These are phyloP conservation scores for Aspergillus sp. DNA, from an alignment of 2,329 filamentous ascomycete genomes.

Conservation along the genomic window DNA sequence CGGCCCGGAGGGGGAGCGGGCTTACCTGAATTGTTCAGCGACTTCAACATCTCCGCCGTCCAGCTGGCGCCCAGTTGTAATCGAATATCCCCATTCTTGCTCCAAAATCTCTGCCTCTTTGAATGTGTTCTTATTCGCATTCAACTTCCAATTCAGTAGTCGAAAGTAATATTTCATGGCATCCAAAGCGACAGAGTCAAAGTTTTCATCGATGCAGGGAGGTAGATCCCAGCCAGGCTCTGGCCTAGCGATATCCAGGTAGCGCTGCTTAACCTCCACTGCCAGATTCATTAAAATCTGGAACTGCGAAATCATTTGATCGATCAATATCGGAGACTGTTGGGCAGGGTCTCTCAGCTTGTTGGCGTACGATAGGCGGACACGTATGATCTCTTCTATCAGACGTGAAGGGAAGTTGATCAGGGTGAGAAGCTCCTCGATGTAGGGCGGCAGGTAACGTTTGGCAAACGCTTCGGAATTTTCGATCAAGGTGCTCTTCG, in stretches of 20 bases:
- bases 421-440: slow-evolving; percentile 87
- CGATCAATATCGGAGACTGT: slow-evolving; percentile 85
- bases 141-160: slow-evolving; percentile 95
- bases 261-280: slow-evolving; percentile 84
- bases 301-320: slow-evolving; percentile 97
- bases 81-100: slow-evolving; percentile 96
- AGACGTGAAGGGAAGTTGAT: slow-evolving; percentile 96
- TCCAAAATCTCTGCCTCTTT: slow-evolving; percentile 96
- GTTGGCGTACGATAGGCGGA: slow-evolving; percentile 81
- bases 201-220: slow-evolving; percentile 92
- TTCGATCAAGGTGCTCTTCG: slow-evolving; percentile 79
- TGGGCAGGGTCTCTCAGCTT: slow-evolving; percentile 93
- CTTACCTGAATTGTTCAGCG: slow-evolving; percentile 81
- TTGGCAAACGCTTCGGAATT: slow-evolving; percentile 79
- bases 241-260: slow-evolving; percentile 70
- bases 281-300: slow-evolving; percentile 86
- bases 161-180: slow-evolving; percentile 97
- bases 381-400: slow-evolving; percentile 91
- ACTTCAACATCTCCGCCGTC: slow-evolving; percentile 92
- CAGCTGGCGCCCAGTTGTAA: slow-evolving; percentile 83
- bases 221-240: slow-evolving; percentile 92
- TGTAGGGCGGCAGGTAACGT: slow-evolving; percentile 86
- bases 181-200: slow-evolving; percentile 83
- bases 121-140: slow-evolving; percentile 97
- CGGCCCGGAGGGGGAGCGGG: background rate